Evolutionary conservation across 1,139 yeast species (phyloP).

Genomic region (Yamadazyma siamensis): DNA sequence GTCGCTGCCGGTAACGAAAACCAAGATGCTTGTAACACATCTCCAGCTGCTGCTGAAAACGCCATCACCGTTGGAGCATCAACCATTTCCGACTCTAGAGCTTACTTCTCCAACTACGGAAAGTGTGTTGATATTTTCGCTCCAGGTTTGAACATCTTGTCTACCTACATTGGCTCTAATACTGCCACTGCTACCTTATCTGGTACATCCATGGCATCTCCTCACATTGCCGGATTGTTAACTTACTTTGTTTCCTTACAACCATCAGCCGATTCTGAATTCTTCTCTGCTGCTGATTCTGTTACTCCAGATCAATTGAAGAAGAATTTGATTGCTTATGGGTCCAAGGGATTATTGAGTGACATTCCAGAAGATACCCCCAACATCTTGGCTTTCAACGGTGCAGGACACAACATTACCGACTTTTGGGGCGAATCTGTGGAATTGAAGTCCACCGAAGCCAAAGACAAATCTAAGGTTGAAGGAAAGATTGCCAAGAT

Average conservation of each 20-base stretch:
- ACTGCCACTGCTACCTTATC: slow-evolving; percentile 34
- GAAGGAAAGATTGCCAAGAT: slow-evolving; percentile 1
- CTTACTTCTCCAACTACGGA: slow-evolving; percentile 44
- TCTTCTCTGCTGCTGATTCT: slow-evolving; percentile 47
- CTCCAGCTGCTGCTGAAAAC: slow-evolving; percentile 44
- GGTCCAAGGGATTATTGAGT: slow-evolving; percentile 30
- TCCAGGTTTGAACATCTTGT: slow-evolving; percentile 41
- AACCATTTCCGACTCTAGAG: slow-evolving; percentile 33
- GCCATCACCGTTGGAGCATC: slow-evolving; percentile 46
- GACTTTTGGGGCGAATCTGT: slow-evolving; percentile 56
- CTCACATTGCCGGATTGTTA: slow-evolving; percentile 41
- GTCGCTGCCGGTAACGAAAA: slow-evolving; percentile 48
- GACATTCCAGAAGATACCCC: slow-evolving; percentile 74
- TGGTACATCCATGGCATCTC: slow-evolving; percentile 47
- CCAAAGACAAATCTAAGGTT: background rate
- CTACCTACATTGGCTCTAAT: slow-evolving; percentile 38
- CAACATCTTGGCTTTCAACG: slow-evolving; percentile 85
- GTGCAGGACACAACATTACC: slow-evolving; percentile 80
- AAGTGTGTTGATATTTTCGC: slow-evolving; percentile 44
- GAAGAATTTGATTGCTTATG: slow-evolving; percentile 33
- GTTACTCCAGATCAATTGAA: slow-evolving; percentile 35
- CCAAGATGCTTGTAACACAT: slow-evolving; percentile 38
- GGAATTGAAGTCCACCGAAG: background rate
- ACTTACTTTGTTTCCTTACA: slow-evolving; percentile 40
- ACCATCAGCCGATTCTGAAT: slow-evolving; percentile 38